phyloP scores from a whole-genome alignment of 1,284 basidiomycete genomes.

The Cryptococcus depauperatus region DNA sequence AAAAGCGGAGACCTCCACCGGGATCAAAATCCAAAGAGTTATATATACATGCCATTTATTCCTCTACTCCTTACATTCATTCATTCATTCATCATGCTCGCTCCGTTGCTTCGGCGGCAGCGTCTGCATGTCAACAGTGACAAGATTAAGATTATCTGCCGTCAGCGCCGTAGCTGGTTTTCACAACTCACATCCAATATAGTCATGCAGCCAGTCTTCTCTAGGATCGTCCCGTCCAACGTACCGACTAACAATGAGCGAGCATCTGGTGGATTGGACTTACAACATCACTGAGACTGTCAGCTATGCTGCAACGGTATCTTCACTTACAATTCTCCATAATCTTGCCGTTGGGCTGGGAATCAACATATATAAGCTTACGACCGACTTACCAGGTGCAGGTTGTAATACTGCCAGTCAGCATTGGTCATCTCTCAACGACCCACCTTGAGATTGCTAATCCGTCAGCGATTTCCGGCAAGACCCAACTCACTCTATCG shows the following conservation, averaged over 20 bases:
- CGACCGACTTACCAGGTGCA: constrained; percentile 16
- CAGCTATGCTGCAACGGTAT: not conserved
- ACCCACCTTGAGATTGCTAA: not conserved
- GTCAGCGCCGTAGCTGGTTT: not conserved
- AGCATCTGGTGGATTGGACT: not conserved
- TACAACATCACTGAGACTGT: constrained; percentile 16
- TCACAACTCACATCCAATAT: constrained; percentile 26
- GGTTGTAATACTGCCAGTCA: constrained; percentile 25
- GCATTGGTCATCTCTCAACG: not conserved
- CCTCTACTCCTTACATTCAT: no score
- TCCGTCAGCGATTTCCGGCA: not conserved
- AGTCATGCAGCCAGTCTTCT: constrained; percentile 30
- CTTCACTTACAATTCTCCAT: constrained; percentile 12
- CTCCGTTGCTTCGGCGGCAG: not conserved
- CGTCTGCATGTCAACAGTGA: constrained; percentile 14
- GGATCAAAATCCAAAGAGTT: no score
- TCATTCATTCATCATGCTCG: not conserved
- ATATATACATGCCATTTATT: not conserved
- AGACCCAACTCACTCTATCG: constrained; percentile 17
- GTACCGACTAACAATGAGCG: constrained; percentile 19
- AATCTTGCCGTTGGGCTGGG: constrained; percentile 6
- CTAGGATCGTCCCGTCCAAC: constrained; percentile 16
- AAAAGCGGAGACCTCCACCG: not conserved
- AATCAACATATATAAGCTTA: not conserved
- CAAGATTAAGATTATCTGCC: constrained; percentile 15